Conservation (phyloP, 179 eudicot species). For the Silene vulgaris region DNA sequence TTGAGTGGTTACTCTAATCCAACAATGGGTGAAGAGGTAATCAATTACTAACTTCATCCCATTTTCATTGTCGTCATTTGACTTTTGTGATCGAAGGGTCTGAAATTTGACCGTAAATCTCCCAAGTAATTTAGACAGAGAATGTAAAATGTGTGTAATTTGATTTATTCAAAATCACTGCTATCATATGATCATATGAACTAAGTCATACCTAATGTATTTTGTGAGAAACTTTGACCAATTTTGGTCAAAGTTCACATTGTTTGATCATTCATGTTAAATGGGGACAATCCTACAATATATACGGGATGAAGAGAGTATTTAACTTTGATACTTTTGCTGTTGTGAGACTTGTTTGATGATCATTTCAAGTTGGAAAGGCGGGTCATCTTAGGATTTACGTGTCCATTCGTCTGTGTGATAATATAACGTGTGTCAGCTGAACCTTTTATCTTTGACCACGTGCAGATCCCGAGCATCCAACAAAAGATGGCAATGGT, state of each 20-base stretch:
- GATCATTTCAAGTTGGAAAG: not conserved
- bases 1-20: conserved; percentile 15
- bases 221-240: too few species aligned
- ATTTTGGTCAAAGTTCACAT: not conserved
- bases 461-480: conserved; percentile 21
- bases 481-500: conserved; percentile 33
- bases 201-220: too few species aligned
- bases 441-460: conserved; percentile 4
- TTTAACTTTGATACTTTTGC: not conserved
- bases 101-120: too few species aligned
- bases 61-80: not conserved
- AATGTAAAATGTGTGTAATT: not conserved
- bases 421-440: conserved; percentile 6
- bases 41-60: not conserved
- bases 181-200: not conserved
- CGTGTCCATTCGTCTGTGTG: not conserved
- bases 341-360: not conserved
- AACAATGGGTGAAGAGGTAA: not conserved
- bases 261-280: not conserved
- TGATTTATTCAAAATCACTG: not conserved
- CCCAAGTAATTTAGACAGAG: too few species aligned
- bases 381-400: not conserved
- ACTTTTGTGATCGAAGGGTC: not conserved
- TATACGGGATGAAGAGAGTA: not conserved
- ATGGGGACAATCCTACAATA: not conserved